Evolutionary conservation across 2,329 filamentous ascomycete species (phyloP), one percentile per base, ranked within the genome.

Genomic region (Botrytis hyacinthi): DNA sequence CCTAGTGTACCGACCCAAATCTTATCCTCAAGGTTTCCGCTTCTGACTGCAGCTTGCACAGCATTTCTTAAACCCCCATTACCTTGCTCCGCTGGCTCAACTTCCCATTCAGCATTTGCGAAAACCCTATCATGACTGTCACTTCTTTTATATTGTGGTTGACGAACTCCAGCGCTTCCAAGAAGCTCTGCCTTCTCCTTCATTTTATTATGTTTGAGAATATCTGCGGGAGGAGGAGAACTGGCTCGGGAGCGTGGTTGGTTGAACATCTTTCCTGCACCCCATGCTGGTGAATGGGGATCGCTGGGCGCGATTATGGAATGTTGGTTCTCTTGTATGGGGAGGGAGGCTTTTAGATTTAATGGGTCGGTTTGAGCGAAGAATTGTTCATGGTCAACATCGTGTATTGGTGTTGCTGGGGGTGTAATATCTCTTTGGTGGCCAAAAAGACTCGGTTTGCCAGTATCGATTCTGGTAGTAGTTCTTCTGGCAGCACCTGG

Each of bases 51-150:
- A 26, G 94, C 93, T 75, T 93, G 90, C 48, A 96, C 90, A 6
- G 95, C 95, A 81, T 97, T 98, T 78, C 93, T 91, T 67, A 98
- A 87, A 32, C 95, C 96, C 35, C 94, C 95, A 80, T 98, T 98
- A 73, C 95, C 95, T 83, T 97, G 94, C 73, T 97, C 92, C 0
- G 94, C 93, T 73, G 91, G 91, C 74, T 94, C 92, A 51, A 98
- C 89, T 48, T 87, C 91, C 93, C 95, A 98, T 70, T 91, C 87
- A 16, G 92, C 92, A n/a, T 89, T 87, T 66, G 93, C 91, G 79
- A 95, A 95, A 66, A 92, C 87, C 46, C 87, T 85, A 78, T 92
- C 90, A 78, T 90, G 90, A 80, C 87, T 92, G 71, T 90, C 87
- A 79, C 89, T 91, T 63, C 89, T 84, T 46, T 85, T 80, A 9